Evolutionary conservation across 2,329 filamentous ascomycete species (phyloP).

Genomic region (Beauveria bassiana): DNA sequence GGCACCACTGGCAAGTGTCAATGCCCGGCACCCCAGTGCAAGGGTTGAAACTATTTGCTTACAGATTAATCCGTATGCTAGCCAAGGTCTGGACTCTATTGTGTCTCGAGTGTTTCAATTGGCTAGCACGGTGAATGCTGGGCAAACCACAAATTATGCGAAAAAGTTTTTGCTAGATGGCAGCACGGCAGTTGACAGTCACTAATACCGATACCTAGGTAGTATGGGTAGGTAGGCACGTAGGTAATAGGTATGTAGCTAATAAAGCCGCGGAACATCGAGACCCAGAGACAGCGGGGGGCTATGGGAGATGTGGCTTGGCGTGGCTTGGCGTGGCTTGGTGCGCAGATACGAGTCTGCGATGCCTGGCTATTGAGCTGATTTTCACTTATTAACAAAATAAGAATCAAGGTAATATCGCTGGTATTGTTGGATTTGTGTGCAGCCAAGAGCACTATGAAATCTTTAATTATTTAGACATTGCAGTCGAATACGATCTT

Average conservation of each 20-base stretch:
- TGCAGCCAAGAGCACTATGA: too few relatives aligned
- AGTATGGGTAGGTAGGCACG: too few relatives aligned
- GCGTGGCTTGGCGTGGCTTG: neutral
- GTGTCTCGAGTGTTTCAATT: neutral
- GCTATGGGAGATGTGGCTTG: neutral
- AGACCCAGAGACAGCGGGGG: neutral
- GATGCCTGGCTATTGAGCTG: too few relatives aligned
- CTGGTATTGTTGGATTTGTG: too few relatives aligned
- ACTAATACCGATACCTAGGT: too few relatives aligned
- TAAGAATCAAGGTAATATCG: too few relatives aligned
- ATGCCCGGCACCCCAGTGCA: neutral
- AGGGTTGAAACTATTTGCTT: constrained; percentile 1
- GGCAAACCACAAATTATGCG: neutral
- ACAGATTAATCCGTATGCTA: neutral
- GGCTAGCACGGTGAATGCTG: neutral
- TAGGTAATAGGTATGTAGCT: too few relatives aligned
- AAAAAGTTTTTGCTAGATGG: neutral
- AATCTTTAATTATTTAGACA: too few relatives aligned
- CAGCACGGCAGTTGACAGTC: too few relatives aligned
- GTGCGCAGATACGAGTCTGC: too few relatives aligned
- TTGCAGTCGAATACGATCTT: too few relatives aligned
- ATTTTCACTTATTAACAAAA: too few relatives aligned
- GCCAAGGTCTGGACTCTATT: neutral
- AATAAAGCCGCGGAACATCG: neutral
- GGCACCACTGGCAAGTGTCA: neutral